These are phyloP conservation scores for Macrolepiota albuminosa DNA, from an alignment of 768 basidiomycete species.

Conservation along the genomic window DNA sequence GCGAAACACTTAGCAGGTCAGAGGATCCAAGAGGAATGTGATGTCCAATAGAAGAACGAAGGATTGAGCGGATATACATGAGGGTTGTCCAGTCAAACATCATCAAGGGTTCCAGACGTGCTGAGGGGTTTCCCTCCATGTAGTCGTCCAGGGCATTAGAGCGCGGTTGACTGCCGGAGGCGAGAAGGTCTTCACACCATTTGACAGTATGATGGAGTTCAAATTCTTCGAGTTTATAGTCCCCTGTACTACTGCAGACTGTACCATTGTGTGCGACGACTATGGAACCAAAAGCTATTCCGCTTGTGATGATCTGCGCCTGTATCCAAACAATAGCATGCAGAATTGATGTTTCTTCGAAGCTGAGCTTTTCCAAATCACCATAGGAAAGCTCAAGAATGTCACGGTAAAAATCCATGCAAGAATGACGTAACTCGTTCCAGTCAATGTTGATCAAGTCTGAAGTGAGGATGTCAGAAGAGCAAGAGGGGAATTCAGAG, in stretches of 20 bases:
- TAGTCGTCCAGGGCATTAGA: constrained; percentile 51
- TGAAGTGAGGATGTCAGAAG: constrained; percentile 32
- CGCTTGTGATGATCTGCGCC: constrained; percentile 60
- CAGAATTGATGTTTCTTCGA: constrained; percentile 68
- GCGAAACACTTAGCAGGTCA: constrained; percentile 43
- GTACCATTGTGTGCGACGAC: constrained; percentile 38
- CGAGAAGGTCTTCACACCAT: constrained; percentile 47
- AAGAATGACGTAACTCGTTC: constrained; percentile 50
- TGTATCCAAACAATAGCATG: constrained; percentile 62
- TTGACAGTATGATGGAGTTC: constrained; percentile 53
- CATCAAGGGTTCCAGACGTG: constrained; percentile 38
- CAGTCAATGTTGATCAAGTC: constrained; percentile 48
- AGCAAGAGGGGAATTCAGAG: constrained; percentile 35
- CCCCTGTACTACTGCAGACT: constrained; percentile 23
- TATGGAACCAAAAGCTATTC: constrained; percentile 61
- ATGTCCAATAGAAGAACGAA: constrained; percentile 40
- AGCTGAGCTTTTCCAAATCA: constrained; percentile 42
- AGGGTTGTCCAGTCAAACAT: constrained; percentile 69
- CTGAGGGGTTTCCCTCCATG: constrained; percentile 41
- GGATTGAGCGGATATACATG: constrained; percentile 52
- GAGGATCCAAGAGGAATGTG: constrained; percentile 20
- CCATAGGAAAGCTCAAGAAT: constrained; percentile 37
- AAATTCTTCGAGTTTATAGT: constrained; percentile 42
- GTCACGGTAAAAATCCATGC: constrained; percentile 46
- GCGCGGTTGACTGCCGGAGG: constrained; percentile 32